Evolutionary conservation across 2,329 filamentous ascomycete genomes (phyloP).

Genomic region (Nigrospora sphaerica): DNA sequence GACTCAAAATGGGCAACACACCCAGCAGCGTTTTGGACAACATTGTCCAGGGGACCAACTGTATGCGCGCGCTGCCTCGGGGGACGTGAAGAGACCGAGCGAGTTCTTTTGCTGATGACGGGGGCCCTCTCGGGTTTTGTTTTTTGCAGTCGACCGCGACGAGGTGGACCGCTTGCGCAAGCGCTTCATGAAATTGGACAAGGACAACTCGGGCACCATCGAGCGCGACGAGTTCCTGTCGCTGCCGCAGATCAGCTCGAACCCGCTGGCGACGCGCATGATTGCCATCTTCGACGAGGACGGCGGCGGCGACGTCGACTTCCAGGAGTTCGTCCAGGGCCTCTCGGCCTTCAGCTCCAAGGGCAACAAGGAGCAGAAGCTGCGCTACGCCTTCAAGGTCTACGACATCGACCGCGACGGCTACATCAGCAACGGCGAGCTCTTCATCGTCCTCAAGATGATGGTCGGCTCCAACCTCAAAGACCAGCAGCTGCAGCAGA

Average conservation of each 20-base stretch:
- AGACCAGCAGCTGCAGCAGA: constrained; percentile 97
- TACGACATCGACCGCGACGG: constrained; percentile 99
- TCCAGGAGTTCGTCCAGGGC: constrained; percentile 96
- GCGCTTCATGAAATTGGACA: constrained; percentile 98
- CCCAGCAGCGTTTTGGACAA: constrained; percentile 78
- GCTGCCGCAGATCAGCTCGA: constrained; percentile 94
- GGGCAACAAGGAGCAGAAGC: constrained; percentile 98
- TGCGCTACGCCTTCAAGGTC: constrained; percentile 96
- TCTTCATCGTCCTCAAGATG: constrained; percentile 99
- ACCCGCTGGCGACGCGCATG: constrained; percentile 95
- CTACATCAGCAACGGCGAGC: constrained; percentile 96
- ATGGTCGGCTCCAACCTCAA: constrained; percentile 99
- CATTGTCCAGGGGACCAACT: constrained; percentile 95
- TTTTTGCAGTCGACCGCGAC: constrained; percentile 81
- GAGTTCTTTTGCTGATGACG: not conserved
- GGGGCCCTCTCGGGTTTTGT: not conserved
- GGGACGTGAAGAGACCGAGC: not conserved
- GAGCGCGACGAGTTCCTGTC: constrained; percentile 98
- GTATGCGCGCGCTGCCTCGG: constrained; percentile 36
- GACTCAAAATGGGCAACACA: constrained; percentile 54
- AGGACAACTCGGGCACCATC: constrained; percentile 98
- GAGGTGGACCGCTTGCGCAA: constrained; percentile 94
- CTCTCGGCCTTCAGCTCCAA: constrained; percentile 94
- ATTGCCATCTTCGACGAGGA: constrained; percentile 99
- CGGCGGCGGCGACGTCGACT: constrained; percentile 94